Evolutionary conservation across 257 asterid species (phyloP), one percentile per base, ranked within the genome.

Genomic region (Cruciata laevipes): DNA sequence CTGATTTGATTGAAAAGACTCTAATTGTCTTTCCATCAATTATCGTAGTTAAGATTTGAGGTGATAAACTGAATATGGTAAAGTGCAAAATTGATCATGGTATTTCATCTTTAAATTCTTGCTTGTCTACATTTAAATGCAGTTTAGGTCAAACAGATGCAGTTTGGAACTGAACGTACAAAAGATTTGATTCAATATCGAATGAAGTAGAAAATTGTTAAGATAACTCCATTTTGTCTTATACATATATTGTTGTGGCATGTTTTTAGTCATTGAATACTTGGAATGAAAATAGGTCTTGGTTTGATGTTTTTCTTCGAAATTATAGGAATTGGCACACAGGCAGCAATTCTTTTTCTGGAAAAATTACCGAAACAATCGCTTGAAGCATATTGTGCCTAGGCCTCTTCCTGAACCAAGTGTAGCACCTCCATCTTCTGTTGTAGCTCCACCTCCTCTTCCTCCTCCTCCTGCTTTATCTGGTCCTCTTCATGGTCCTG

Each of bases 321-420:
- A 30, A 16, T 32, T 81, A 68, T 76, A 94, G 97, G 97, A 90
- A 82, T 63, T 94, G 86, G 95, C 99, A 21, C 99, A 94, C 66
- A 84, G 96, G 79, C 97, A 94, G 74, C 96, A 94, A 69, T 94
- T 94, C 76, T 87, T 84, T 78, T 88, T 79, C 56, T 94, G 99
- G 99, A 94, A 94, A 90, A 88, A 80, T 75, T 87, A 90, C 68
- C 78, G 96, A 85, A 87, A 84, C 82, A 94, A 90, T 65, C 84
- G 93, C 71, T 80, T 94, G 87, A 94, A 94, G 87, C 99, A 94
- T 85, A 94, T 94, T 76, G 79, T 85, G 17, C 95, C 97, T 16
- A 85, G 88, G 76, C 88, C 96, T 17, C 93, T 85, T 73, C 96
- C 97, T 44, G 97, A 88, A 71, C 75, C 88, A 60, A 57, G 69